These are phyloP conservation scores for Candida pseudofarinosa DNA, from an alignment of 805 yeast species.

Conservation along the genomic window DNA sequence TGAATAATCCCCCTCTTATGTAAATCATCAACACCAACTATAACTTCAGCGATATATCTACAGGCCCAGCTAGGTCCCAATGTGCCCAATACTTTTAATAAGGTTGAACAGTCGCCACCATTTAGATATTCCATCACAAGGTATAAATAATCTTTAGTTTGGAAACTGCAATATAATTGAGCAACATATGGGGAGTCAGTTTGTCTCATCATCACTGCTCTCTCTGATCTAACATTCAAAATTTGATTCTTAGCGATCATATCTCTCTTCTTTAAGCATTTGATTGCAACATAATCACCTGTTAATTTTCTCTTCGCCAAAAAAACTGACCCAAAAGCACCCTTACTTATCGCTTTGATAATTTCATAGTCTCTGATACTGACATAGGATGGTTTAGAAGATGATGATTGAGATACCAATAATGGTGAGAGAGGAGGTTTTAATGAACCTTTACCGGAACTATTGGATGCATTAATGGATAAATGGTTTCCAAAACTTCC, in stretches of 20 bases:
- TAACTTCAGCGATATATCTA: slow-evolving; percentile 83
- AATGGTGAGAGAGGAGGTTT: slow-evolving; percentile 80
- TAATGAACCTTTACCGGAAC: slow-evolving; percentile 6
- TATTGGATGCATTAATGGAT: slow-evolving; percentile 4
- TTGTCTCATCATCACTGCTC: slow-evolving; percentile 98
- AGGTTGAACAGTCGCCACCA: slow-evolving; percentile 93
- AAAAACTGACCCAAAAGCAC: slow-evolving; percentile 96
- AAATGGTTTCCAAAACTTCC: neutral
- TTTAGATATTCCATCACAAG: slow-evolving; percentile 94
- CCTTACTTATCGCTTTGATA: slow-evolving; percentile 89
- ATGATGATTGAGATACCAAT: slow-evolving; percentile 59
- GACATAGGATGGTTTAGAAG: slow-evolving; percentile 44
- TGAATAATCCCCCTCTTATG: slow-evolving; percentile 89
- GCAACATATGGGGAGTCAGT: slow-evolving; percentile 92
- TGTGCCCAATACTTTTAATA: slow-evolving; percentile 76
- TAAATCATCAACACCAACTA: slow-evolving; percentile 84
- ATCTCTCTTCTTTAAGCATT: slow-evolving; percentile 85
- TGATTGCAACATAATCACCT: slow-evolving; percentile 94
- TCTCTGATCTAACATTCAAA: slow-evolving; percentile 86
- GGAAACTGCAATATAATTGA: slow-evolving; percentile 81
- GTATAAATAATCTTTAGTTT: slow-evolving; percentile 78
- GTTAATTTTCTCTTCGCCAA: slow-evolving; percentile 78
- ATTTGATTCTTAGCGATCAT: slow-evolving; percentile 98
- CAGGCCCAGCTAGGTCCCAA: slow-evolving; percentile 84
- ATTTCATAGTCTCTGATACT: slow-evolving; percentile 86